Evolutionary conservation across 441 rosid species (phyloP).

Genomic region (Geranium incanum): DNA sequence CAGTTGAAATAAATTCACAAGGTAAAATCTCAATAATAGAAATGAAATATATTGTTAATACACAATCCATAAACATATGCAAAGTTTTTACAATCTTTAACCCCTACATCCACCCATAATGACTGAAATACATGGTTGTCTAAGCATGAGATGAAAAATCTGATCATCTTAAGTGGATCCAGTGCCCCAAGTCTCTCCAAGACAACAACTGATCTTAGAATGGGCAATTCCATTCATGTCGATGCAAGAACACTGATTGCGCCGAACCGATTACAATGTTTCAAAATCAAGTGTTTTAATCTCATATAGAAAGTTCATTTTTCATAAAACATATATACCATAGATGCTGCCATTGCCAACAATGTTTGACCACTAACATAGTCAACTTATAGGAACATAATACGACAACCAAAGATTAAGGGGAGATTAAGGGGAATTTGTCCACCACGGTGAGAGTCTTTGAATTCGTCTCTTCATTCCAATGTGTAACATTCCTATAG

Average conservation of each 20-base stretch:
- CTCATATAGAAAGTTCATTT: too few species aligned
- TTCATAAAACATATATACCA: background rate
- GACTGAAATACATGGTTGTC: background rate
- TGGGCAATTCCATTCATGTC: background rate
- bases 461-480: background rate
- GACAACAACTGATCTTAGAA: background rate
- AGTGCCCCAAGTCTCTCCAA: background rate
- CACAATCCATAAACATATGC: background rate
- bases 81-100: background rate
- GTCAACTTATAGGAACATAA: background rate
- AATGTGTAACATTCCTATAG: background rate
- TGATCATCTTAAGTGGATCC: background rate
- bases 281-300: too few species aligned
- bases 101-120: background rate
- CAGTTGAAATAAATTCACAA: slow-evolving; percentile 1
- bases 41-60: background rate
- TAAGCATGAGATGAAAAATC: background rate
- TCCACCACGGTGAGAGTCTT: background rate
- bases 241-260: background rate
- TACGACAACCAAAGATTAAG: background rate
- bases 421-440: background rate
- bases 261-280: background rate
- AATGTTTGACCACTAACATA: background rate
- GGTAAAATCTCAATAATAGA: background rate
- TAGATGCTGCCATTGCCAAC: background rate